Percentiles rank a stretch among this genome's conserved stretches.
Conservation (phyloP, 495 filamentous ascomycete genomes). For the Aspergillus homomorphus region DNA sequence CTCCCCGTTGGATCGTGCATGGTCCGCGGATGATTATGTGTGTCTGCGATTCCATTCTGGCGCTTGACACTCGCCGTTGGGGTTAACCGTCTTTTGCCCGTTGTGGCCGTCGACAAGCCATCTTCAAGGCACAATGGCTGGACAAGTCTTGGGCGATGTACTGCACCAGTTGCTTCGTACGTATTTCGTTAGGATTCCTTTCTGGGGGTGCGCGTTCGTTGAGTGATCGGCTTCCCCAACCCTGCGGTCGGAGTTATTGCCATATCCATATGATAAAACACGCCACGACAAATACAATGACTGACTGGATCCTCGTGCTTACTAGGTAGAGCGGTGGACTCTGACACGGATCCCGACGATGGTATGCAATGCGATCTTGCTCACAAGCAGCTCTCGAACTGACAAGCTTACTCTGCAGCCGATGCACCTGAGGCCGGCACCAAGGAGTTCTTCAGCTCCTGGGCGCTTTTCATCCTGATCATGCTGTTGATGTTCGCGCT, state of each 20-base stretch:
- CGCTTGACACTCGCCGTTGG: conserved; percentile 29
- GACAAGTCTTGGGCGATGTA: conserved; percentile 37
- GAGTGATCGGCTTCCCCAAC: too few relatives aligned
- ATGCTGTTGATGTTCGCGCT: conserved; percentile 88
- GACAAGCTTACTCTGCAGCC: conserved; percentile 24
- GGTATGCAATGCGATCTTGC: conserved; percentile 33
- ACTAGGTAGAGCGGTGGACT: conserved; percentile 35
- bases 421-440: conserved; percentile 62
- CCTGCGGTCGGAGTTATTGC: too few relatives aligned
- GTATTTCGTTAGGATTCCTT: conserved; percentile 9
- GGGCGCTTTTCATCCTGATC: conserved; percentile 95
- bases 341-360: conserved; percentile 51
- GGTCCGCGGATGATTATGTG: conserved; percentile 36
- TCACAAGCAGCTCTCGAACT: conserved; percentile 9
- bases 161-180: conserved; percentile 41
- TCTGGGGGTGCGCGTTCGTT: too few relatives aligned
- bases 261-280: background rate
- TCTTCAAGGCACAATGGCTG: conserved; percentile 34
- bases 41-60: conserved; percentile 21
- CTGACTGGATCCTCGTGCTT: conserved; percentile 21
- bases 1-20: conserved; percentile 1
- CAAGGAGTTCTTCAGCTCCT: conserved; percentile 91
- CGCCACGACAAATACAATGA: background rate
- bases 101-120: conserved; percentile 24
- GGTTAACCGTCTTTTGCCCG: conserved; percentile 26